These are phyloP conservation scores for Sarocladium strictum DNA, from an alignment of 2,329 filamentous ascomycete genomes.

Conservation along the genomic window DNA sequence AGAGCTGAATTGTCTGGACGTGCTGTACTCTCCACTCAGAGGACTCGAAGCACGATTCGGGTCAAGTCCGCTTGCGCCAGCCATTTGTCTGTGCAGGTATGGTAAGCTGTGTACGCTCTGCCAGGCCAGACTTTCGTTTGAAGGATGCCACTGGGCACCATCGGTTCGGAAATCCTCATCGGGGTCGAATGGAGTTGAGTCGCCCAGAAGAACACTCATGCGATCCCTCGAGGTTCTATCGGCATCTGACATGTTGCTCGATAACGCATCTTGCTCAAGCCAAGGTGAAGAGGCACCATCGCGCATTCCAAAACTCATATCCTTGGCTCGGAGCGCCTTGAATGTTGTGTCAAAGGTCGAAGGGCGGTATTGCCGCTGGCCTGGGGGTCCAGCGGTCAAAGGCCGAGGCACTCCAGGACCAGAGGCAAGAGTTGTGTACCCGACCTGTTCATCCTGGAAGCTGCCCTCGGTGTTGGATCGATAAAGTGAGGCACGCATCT, in stretches of 20 bases:
- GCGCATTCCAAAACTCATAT: not conserved
- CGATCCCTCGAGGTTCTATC: not conserved
- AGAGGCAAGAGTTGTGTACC: conserved; percentile 21
- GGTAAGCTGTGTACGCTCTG: not conserved
- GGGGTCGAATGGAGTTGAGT: not conserved
- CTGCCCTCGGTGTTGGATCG: conserved; percentile 12
- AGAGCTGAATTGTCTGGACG: not conserved
- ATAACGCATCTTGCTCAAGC: not conserved
- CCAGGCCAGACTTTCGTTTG: not conserved
- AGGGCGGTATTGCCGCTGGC: conserved; percentile 43
- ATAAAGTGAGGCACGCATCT: conserved; percentile 5
- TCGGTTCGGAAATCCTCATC: not conserved
- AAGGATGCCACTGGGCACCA: not conserved
- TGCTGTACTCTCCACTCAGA: not conserved
- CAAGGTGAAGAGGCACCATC: not conserved
- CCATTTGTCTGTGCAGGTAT: not conserved
- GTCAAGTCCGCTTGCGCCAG: not conserved
- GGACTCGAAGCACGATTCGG: not conserved
- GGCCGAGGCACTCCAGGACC: conserved; percentile 41
- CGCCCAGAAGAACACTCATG: not conserved
- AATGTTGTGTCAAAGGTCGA: conserved; percentile 34
- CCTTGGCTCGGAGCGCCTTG: conserved; percentile 18
- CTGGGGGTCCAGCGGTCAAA: conserved; percentile 49
- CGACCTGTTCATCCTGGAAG: conserved; percentile 13
- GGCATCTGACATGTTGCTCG: not conserved